Base-by-base conservation (phyloP, 768 basidiomycete genomes). In the Lactarius vividus region DNA sequence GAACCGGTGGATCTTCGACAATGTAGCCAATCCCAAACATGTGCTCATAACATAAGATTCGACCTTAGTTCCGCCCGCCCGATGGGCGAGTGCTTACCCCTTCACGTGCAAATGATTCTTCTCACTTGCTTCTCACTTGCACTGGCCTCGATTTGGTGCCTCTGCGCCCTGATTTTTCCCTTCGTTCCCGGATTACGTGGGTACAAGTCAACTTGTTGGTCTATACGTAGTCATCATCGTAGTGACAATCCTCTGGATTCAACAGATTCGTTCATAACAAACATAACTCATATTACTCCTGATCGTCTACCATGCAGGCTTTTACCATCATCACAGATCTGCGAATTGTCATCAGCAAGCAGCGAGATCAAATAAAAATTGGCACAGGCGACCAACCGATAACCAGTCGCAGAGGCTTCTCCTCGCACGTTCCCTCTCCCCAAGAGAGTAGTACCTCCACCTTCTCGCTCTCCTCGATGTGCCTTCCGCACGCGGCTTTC, bases 201-300 rank as follows among this genome's bases (percentile, higher is more conserved):
- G 81, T 88, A 1, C 87, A 88, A 63, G 81, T 82, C 4, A 91
- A 90, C 70, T 89, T 89, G 88, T 89, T 68, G 55, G 86, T 77
- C 57, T 28, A 35, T 35, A 8, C 37, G 71, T 46, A 33, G 42
- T 62, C 42, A 37, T 37, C 37, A 15, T 37, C 37, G 15, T 37
- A 13, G 37, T 37, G 4, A 15, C 13, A 37, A 37, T 10, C 13
- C 37, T 11, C 37, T 13, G 37, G 13, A 37, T 15, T 4, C 37
- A 37, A 37, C 37, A 5, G 37, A 13, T 37, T 37, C n/a, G 37
- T 15, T 37, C 37, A 37, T 37, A 37, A 13, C 35, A 35, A 35
- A 8, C 35, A 35, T 35, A 35, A 35, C 35, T 10, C 11, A 10
- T 26, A 26, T 11, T 49, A 49, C 11, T 23, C 23, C 23, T 13